A percentile compares a stretch with the other conserved stretches of the same genome.
Evolutionary conservation across 2,329 filamentous ascomycete genomes (phyloP).

Genomic region (Clarireedia hainanense): DNA sequence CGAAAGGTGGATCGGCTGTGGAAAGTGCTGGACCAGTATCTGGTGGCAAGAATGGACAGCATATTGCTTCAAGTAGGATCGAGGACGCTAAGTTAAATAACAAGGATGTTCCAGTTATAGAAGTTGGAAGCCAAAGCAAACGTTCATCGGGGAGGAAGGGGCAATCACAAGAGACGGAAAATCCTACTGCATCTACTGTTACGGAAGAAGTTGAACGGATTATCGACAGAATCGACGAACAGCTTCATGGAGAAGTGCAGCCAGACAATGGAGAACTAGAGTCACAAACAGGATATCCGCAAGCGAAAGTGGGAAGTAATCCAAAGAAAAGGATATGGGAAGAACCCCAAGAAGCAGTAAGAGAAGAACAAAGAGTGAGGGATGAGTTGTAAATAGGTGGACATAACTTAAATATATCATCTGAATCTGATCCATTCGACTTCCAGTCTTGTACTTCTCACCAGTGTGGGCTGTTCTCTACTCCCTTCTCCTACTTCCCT

Average conservation of each 20-base stretch:
- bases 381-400: slow-evolving; percentile 25
- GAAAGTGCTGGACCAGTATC: slow-evolving; percentile 10
- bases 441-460: no score
- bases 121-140: neutral
- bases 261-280: slow-evolving; percentile 1
- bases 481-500: no score
- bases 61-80: slow-evolving; percentile 17
- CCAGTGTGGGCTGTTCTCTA: no score
- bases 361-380: slow-evolving; percentile 21
- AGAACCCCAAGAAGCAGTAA: slow-evolving; percentile 35
- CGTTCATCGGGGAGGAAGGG: neutral
- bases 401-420: neutral
- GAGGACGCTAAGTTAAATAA: neutral
- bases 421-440: neutral
- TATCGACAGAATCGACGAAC: slow-evolving; percentile 33
- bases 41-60: slow-evolving; percentile 9
- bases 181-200: slow-evolving; percentile 30
- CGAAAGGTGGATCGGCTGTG: slow-evolving; percentile 9
- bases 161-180: slow-evolving; percentile 6
- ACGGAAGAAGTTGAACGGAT: slow-evolving; percentile 48
- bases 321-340: slow-evolving; percentile 58
- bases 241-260: slow-evolving; percentile 28
- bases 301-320: slow-evolving; percentile 37
- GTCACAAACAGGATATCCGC: slow-evolving; percentile 57
- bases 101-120: neutral